These are phyloP conservation scores for Phenoliferia sp. DNA, from an alignment of 1,284 basidiomycete species.

Conservation along the genomic window DNA sequence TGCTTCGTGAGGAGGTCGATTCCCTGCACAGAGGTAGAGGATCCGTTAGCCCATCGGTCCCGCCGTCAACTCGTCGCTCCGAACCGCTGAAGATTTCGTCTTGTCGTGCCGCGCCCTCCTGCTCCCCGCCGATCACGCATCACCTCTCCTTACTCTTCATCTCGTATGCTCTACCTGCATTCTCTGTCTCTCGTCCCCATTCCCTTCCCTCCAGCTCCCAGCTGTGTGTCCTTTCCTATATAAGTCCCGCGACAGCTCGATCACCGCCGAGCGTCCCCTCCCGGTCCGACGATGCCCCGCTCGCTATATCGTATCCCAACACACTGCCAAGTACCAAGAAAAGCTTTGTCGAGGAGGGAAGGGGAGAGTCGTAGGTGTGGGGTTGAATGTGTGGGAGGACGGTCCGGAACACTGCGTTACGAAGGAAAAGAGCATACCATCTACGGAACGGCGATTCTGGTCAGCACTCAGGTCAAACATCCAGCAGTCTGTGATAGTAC, in stretches of 20 bases:
- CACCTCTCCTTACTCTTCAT: too few relatives aligned
- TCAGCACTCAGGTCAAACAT: neutral
- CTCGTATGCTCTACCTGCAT: too few relatives aligned
- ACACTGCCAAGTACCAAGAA: too few relatives aligned
- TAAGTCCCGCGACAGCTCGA: too few relatives aligned
- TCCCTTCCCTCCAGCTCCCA: too few relatives aligned
- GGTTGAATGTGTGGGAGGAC: neutral
- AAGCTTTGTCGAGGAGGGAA: neutral
- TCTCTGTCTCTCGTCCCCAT: too few relatives aligned
- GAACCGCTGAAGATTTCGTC: neutral
- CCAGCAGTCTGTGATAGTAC: neutral
- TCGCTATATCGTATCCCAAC: too few relatives aligned
- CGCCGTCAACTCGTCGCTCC: neutral
- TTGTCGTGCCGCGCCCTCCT: neutral
- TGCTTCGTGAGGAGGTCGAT: slow-evolving; percentile 82
- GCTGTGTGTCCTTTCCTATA: too few relatives aligned
- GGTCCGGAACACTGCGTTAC: neutral
- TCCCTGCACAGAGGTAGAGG: slow-evolving; percentile 56
- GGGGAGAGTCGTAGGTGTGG: neutral
- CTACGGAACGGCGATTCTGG: neutral
- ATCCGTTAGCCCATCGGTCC: neutral
- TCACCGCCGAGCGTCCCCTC: too few relatives aligned
- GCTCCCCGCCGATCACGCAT: too few relatives aligned
- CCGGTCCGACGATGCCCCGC: too few relatives aligned
- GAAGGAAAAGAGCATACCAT: neutral